Evolutionary conservation across 2,329 filamentous ascomycete genomes (phyloP).

Genomic region (Chaetoscypha palmicola): DNA sequence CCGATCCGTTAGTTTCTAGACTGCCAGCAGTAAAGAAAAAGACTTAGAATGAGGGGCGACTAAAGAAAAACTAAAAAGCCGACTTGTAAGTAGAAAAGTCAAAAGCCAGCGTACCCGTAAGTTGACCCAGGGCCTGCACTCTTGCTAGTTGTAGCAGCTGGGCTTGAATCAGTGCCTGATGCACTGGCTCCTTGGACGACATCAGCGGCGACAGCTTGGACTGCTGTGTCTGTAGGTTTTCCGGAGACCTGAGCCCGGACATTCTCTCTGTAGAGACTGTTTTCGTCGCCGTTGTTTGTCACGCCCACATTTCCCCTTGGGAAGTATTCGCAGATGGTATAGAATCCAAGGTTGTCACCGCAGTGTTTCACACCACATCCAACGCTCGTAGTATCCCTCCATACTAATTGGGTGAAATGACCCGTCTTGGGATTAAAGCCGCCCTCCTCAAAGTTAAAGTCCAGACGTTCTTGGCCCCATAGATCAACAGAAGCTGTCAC

Average conservation of each 20-base stretch:
- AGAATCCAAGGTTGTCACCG: constrained; percentile 47
- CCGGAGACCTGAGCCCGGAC: constrained; percentile 21
- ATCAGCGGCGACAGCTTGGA: neutral
- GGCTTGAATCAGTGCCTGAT: neutral
- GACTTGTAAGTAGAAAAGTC: too few species aligned
- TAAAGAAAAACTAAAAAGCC: too few species aligned
- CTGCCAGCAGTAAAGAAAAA: too few species aligned
- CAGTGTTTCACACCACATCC: constrained; percentile 45
- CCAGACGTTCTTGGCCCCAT: constrained; percentile 55
- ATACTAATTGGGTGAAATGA: constrained; percentile 69
- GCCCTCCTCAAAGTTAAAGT: constrained; percentile 52
- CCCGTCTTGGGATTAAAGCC: constrained; percentile 55
- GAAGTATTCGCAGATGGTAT: constrained; percentile 64
- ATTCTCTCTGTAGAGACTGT: constrained; percentile 37
- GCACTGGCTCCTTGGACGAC: neutral
- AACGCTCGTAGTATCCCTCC: constrained; percentile 54
- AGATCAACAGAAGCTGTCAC: constrained; percentile 51
- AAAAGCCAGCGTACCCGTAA: too few species aligned
- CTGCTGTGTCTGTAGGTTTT: constrained; percentile 22
- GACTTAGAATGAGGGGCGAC: too few species aligned
- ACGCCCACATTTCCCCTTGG: constrained; percentile 55
- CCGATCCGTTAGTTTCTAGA: too few species aligned
- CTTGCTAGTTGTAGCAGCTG: neutral
- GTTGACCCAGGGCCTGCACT: too few species aligned
- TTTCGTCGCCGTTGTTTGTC: constrained; percentile 38